A percentile compares a stretch with the other conserved stretches of the same genome.
Evolutionary conservation across 2,329 filamentous ascomycete species (phyloP).

Genomic region (Xylaria sp.): DNA sequence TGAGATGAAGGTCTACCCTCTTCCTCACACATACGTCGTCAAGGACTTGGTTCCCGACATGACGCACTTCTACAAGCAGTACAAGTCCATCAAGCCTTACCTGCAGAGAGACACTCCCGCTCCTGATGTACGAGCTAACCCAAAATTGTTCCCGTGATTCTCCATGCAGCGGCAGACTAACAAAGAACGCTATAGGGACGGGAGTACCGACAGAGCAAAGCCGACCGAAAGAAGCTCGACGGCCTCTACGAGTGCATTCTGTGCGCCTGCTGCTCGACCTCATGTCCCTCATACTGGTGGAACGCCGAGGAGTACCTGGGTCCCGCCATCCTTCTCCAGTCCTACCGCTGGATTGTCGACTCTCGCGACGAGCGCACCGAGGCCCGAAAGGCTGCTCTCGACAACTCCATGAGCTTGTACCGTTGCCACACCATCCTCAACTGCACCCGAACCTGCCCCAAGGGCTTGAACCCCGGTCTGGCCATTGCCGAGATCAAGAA

Average conservation of each 20-base stretch:
- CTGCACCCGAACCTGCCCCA: slow-evolving; percentile 95
- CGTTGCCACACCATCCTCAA: slow-evolving; percentile 99
- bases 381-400: slow-evolving; percentile 83
- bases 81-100: slow-evolving; percentile 99
- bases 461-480: slow-evolving; percentile 92
- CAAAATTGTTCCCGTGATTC: slow-evolving; percentile 10
- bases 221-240: slow-evolving; percentile 92
- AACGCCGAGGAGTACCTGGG: slow-evolving; percentile 98
- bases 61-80: slow-evolving; percentile 99
- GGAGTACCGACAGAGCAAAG: slow-evolving; percentile 86
- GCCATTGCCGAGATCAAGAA: slow-evolving; percentile 99
- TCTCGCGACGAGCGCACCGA: slow-evolving; percentile 85
- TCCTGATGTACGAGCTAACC: slow-evolving; percentile 61
- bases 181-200: slow-evolving; percentile 57
- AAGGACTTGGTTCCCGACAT: slow-evolving; percentile 98
- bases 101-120: slow-evolving; percentile 84
- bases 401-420: slow-evolving; percentile 99
- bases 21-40: slow-evolving; percentile 98
- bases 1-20: slow-evolving; percentile 91
- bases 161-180: slow-evolving; percentile 11
- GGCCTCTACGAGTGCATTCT: slow-evolving; percentile 99
- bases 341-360: slow-evolving; percentile 95
- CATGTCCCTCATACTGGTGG: slow-evolving; percentile 99
- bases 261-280: slow-evolving; percentile 98
- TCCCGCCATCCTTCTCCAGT: slow-evolving; percentile 92